These are phyloP conservation scores for Hymenoscyphus salicellus DNA, from an alignment of 2,329 filamentous ascomycete species.

Conservation along the genomic window DNA sequence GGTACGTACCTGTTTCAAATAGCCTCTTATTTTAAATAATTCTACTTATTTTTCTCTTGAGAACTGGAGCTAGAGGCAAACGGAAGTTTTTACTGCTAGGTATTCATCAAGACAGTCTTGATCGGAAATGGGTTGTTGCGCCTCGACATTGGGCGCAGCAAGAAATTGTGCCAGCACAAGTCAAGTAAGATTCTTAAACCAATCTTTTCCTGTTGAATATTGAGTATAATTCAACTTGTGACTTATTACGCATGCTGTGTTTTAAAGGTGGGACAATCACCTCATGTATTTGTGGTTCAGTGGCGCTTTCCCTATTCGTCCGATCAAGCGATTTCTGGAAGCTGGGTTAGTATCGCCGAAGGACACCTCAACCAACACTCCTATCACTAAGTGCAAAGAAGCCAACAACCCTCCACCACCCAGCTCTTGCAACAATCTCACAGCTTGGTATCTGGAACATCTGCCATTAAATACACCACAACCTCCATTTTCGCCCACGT, in stretches of 20 bases:
- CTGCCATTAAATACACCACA: neutral
- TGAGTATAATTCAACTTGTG: no score
- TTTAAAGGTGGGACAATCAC: neutral
- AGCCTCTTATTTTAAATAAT: no score
- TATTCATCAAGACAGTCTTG: no score
- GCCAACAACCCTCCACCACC: neutral
- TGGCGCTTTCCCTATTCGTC: constrained; percentile 2
- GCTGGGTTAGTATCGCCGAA: constrained; percentile 6
- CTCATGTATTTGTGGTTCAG: neutral
- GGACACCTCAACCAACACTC: constrained; percentile 4
- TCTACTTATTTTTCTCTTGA: no score
- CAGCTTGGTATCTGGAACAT: neutral
- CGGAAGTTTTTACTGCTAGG: no score
- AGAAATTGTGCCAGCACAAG: no score
- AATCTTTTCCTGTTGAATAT: no score
- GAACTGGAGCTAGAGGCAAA: no score
- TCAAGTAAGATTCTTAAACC: no score
- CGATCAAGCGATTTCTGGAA: neutral
- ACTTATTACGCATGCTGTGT: neutral
- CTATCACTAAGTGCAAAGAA: neutral
- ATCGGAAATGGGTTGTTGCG: no score
- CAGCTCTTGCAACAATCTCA: neutral
- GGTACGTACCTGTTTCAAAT: no score
- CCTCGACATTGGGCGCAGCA: no score
- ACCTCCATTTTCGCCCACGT: neutral